Base-by-base conservation (phyloP, 2,329 filamentous ascomycete species). In the Cadophora malorum region DNA sequence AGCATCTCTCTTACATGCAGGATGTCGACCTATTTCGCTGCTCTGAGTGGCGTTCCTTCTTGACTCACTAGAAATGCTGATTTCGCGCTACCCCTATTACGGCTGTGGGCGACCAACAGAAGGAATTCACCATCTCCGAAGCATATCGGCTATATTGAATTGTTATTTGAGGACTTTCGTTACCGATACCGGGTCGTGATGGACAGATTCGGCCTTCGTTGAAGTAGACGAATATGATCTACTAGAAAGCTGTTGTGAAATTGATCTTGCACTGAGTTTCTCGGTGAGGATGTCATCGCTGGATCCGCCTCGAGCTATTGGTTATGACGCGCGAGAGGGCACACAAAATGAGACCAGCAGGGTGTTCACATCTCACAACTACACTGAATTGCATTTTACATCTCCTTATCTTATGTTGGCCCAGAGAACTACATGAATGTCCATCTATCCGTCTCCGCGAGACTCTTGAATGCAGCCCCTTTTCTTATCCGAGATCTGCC, bases 11-110 rank as follows among this genome's bases (percentile, higher is more conserved):
- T 19, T 38, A 3, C 16, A 21, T 10, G n/a, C 7, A 7, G 21
- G n/a, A 21, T 35, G 5, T 45, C 38, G 49, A 21, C 38, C 58
- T 61, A n/a, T 33, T 49, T n/a, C 25, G 10, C 14, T 49, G 21
- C 16, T 31, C 16, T 10, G 31, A 1, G 38, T 61, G 58, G 58
- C 58, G 38, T 49, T 49, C 38, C 38, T 59, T 31, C 21, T 23
- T 61, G 58, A 49, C 58, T 61, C 58, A 61, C 58, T 23, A 61
- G 45, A 61, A 28, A 61, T 61, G 58, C 25, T n/a, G 38, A 49
- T 31, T 49, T 49, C 16, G n/a, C 55, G 12, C 31, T 38, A n/a
- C 58, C 38, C 55, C 35, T 25, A 53, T 53, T 14, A 31, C 19
- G 53, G 55, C 9, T 25, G 38, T 38, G 38, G 58, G 58, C 23